These are phyloP conservation scores for Globisporangium barbulae DNA, from an alignment of 352 stramenopile genomes.

Conservation along the genomic window DNA sequence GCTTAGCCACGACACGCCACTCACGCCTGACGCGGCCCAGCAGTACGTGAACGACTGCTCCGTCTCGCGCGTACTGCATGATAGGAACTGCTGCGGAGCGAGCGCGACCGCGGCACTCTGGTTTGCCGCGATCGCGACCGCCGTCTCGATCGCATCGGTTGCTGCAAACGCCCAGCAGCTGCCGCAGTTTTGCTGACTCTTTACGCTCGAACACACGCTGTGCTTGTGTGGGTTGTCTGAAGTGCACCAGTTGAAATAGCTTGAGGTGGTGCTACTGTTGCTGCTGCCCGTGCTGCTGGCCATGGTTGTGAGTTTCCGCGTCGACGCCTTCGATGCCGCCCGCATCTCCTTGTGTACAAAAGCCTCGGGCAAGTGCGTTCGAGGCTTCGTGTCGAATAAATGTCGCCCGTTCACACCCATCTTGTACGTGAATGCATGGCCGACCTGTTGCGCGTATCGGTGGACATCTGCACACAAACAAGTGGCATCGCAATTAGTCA, in stretches of 20 bases:
- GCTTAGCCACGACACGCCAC: constrained; percentile 51
- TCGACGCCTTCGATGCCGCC: constrained; percentile 13
- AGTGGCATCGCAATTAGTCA: neutral
- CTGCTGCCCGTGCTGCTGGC: constrained; percentile 19
- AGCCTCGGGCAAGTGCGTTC: constrained; percentile 43
- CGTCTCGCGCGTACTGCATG: constrained; percentile 59
- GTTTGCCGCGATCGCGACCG: constrained; percentile 62
- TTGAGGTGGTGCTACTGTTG: constrained; percentile 19
- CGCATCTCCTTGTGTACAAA: constrained; percentile 62
- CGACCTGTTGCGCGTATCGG: constrained; percentile 47
- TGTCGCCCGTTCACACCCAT: constrained; percentile 70
- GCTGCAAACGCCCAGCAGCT: constrained; percentile 81
- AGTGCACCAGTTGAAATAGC: constrained; percentile 71
- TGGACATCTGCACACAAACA: constrained; percentile 39
- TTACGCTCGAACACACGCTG: constrained; percentile 71
- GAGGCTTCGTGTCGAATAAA: constrained; percentile 34
- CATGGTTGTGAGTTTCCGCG: constrained; percentile 25
- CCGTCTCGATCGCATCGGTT: constrained; percentile 74
- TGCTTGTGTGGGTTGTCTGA: constrained; percentile 56
- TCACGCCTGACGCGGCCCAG: constrained; percentile 42
- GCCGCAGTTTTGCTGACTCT: constrained; percentile 80
- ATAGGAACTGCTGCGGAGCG: constrained; percentile 76
- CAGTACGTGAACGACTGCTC: constrained; percentile 78
- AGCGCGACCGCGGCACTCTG: constrained; percentile 54
- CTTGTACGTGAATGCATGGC: constrained; percentile 59